Percentiles rank a stretch among this genome's conserved stretches.
Evolutionary conservation across 108 stramenopile species (phyloP).

Genomic region (Skeletonema menzelii): DNA sequence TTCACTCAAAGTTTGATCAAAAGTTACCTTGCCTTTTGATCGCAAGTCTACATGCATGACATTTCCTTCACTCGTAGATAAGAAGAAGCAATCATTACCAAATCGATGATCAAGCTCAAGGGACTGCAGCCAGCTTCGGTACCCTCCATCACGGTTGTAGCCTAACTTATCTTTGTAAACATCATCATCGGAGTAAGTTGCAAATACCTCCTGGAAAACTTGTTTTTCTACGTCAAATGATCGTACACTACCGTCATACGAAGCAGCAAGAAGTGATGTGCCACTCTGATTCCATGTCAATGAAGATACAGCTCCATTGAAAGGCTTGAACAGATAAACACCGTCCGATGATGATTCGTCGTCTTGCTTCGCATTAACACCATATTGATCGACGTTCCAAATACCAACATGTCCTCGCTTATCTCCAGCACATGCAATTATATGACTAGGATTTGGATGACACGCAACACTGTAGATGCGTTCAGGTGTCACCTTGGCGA

Average conservation of each 20-base stretch:
- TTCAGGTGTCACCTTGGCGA: constrained; percentile 80
- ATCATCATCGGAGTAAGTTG: constrained; percentile 72
- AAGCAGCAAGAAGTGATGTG: constrained; percentile 52
- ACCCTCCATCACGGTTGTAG: constrained; percentile 60
- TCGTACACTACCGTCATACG: constrained; percentile 83
- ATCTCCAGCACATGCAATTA: constrained; percentile 75
- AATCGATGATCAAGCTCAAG: constrained; percentile 62
- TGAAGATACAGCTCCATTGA: constrained; percentile 54
- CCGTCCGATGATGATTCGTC: constrained; percentile 31
- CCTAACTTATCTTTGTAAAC: constrained; percentile 64
- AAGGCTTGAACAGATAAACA: constrained; percentile 65
- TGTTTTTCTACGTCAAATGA: constrained; percentile 59
- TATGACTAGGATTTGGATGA: constrained; percentile 61
- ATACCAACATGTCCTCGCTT: constrained; percentile 72
- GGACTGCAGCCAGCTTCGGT: constrained; percentile 67
- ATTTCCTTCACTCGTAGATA: constrained; percentile 73
- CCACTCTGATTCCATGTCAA: constrained; percentile 63
- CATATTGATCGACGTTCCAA: constrained; percentile 69
- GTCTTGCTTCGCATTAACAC: neutral
- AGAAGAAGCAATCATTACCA: constrained; percentile 65
- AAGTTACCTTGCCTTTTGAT: constrained; percentile 55
- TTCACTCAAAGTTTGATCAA: constrained; percentile 59
- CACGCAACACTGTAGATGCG: constrained; percentile 69
- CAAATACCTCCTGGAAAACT: constrained; percentile 74
- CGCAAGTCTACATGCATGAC: constrained; percentile 77